phyloP scores from a whole-genome alignment of 805 yeast species.

The Monosporozyma yasuniensis region DNA sequence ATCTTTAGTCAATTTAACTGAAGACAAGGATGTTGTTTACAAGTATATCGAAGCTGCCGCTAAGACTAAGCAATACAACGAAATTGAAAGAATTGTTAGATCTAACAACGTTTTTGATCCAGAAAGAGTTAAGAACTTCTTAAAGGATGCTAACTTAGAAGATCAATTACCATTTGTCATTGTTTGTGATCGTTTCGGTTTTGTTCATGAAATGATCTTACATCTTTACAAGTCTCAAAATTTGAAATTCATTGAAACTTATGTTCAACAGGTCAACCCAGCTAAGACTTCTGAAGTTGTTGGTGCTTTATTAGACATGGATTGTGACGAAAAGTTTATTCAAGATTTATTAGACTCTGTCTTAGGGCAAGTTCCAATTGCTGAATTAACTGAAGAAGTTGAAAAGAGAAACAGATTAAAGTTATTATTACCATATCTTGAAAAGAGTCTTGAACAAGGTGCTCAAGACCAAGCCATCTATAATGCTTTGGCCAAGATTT shows the following conservation, averaged over 20 bases:
- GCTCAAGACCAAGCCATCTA: slow-evolving; percentile 82
- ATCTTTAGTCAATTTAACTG: slow-evolving; percentile 85
- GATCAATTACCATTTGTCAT: slow-evolving; percentile 95
- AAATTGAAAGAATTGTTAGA: slow-evolving; percentile 90
- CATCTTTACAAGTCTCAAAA: slow-evolving; percentile 92
- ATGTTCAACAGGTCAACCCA: slow-evolving; percentile 96
- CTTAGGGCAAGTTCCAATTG: slow-evolving; percentile 88
- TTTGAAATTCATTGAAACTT: slow-evolving; percentile 94
- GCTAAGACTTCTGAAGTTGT: slow-evolving; percentile 92
- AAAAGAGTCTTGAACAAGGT: slow-evolving; percentile 76
- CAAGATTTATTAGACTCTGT: slow-evolving; percentile 75
- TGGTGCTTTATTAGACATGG: slow-evolving; percentile 94
- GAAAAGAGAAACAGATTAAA: slow-evolving; percentile 94
- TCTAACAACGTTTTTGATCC: slow-evolving; percentile 93
- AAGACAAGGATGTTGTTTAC: slow-evolving; percentile 90
- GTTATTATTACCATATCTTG: slow-evolving; percentile 85
- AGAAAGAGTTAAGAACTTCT: slow-evolving; percentile 93
- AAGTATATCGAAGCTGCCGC: slow-evolving; percentile 95
- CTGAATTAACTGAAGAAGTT: slow-evolving; percentile 82
- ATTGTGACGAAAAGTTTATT: slow-evolving; percentile 86
- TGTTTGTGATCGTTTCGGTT: slow-evolving; percentile 88
- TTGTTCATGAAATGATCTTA: slow-evolving; percentile 86
- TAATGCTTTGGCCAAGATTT: slow-evolving; percentile 93
- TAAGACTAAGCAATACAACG: slow-evolving; percentile 78
- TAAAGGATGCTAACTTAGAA: slow-evolving; percentile 86